Conservation (phyloP, 768 basidiomycete genomes). For the Collybia nuda region DNA sequence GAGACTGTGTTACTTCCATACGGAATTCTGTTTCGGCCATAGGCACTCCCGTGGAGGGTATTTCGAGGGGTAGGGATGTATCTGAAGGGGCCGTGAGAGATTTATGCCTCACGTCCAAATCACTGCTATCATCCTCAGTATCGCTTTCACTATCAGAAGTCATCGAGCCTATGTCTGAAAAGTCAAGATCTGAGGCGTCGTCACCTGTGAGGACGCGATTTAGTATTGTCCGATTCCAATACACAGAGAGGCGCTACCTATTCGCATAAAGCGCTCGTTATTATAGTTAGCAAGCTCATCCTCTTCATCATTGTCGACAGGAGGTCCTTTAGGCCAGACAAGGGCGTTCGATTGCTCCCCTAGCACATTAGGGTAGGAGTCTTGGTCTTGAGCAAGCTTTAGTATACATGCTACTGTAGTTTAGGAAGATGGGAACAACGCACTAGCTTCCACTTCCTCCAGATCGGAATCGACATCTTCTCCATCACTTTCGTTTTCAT, state of each 20-base stretch:
- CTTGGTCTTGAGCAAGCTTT: constrained; percentile 42
- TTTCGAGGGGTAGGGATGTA: constrained; percentile 41
- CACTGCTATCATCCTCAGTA: constrained; percentile 38
- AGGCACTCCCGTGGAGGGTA: constrained; percentile 35
- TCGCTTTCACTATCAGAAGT: constrained; percentile 54
- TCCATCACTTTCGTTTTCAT: constrained; percentile 31
- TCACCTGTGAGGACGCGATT: constrained; percentile 47
- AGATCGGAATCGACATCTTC: constrained; percentile 58
- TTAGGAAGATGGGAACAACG: constrained; percentile 19
- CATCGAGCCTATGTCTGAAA: constrained; percentile 58
- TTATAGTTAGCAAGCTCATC: constrained; percentile 59
- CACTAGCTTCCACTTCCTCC: constrained; percentile 68
- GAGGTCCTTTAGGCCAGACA: constrained; percentile 72
- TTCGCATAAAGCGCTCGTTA: constrained; percentile 73
- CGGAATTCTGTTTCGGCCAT: constrained; percentile 69
- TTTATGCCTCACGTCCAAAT: constrained; percentile 30
- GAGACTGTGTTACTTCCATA: constrained; percentile 75
- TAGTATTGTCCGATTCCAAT: neutral
- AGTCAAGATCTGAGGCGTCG: constrained; percentile 57
- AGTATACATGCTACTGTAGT: neutral
- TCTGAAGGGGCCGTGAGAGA: constrained; percentile 48
- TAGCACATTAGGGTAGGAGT: constrained; percentile 41
- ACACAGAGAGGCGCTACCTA: constrained; percentile 44
- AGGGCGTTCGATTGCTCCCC: constrained; percentile 77
- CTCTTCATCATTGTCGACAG: constrained; percentile 64